Evolutionary conservation across 2,329 filamentous ascomycete species (phyloP).

Genomic region (Phaeosphaeriaceae sp.): DNA sequence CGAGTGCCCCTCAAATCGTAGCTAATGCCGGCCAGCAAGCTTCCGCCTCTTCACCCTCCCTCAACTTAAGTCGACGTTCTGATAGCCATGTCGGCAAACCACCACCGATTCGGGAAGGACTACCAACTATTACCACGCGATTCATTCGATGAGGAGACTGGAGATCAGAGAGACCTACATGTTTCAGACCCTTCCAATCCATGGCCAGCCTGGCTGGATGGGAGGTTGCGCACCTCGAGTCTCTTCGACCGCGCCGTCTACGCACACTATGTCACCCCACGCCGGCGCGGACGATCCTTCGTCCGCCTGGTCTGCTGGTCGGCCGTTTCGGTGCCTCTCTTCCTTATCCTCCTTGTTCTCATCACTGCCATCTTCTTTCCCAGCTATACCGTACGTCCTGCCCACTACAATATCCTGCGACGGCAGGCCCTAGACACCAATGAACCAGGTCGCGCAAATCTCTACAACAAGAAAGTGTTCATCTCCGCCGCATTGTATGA

Average conservation of each 20-base stretch:
- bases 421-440: slow-evolving; percentile 34
- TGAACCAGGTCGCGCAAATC: slow-evolving; percentile 56
- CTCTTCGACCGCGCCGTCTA: slow-evolving; percentile 39
- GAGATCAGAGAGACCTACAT: slow-evolving; percentile 21
- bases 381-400: slow-evolving; percentile 62
- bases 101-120: slow-evolving; percentile 29
- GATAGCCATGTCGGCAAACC: slow-evolving; percentile 19
- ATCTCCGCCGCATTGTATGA: slow-evolving; percentile 77
- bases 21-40: neutral
- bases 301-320: slow-evolving; percentile 41
- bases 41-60: neutral
- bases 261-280: slow-evolving; percentile 42
- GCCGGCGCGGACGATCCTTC: slow-evolving; percentile 39
- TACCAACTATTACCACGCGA: slow-evolving; percentile 45
- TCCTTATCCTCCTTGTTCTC: slow-evolving; percentile 48
- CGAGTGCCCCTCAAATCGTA: neutral
- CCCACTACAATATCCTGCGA: slow-evolving; percentile 58
- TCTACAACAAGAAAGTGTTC: slow-evolving; percentile 70
- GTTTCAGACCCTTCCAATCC: slow-evolving; percentile 25
- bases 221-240: slow-evolving; percentile 27
- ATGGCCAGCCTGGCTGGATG: slow-evolving; percentile 11
- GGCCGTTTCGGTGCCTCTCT: slow-evolving; percentile 41
- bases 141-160: slow-evolving; percentile 28
- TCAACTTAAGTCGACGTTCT: neutral
- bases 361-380: slow-evolving; percentile 59